Percentiles rank a stretch among this genome's conserved stretches.
Evolutionary conservation across 1,139 yeast genomes (phyloP).

Genomic region (Hyphopichia khmerensis): DNA sequence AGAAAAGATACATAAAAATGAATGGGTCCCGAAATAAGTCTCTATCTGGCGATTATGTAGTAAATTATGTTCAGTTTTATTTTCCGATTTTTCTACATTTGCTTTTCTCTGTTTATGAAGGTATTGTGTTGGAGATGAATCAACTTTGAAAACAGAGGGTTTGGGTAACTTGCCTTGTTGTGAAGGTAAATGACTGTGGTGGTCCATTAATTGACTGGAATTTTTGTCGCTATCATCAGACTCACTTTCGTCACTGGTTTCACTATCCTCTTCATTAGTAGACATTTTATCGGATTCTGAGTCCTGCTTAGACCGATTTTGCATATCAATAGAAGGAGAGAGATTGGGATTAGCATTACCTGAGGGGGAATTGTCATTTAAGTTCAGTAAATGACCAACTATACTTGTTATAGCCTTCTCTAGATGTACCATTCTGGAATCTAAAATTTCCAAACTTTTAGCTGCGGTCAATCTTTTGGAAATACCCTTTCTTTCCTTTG

Average conservation of each 20-base stretch:
- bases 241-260: conserved; percentile 1
- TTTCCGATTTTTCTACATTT: conserved; percentile 1
- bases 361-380: not conserved
- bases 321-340: not conserved
- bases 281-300: not conserved
- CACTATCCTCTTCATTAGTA: not conserved
- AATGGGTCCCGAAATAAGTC: conserved; percentile 38
- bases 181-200: conserved; percentile 2
- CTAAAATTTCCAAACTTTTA: conserved; percentile 1
- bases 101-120: conserved; percentile 4
- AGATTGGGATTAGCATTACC: no score
- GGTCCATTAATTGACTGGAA: no score
- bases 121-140: not conserved
- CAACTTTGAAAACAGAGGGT: not conserved
- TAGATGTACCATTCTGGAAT: not conserved
- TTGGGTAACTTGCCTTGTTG: not conserved
- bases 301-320: not conserved
- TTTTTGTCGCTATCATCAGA: conserved; percentile 5
- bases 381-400: not conserved
- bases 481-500: not conserved
- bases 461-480: conserved; percentile 9
- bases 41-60: not conserved
- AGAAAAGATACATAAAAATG: conserved; percentile 37
- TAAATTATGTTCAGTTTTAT: not conserved
- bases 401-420: not conserved